Evolutionary conservation across 345 rosid species (phyloP).

Genomic region (Cardamine resedifolia): DNA sequence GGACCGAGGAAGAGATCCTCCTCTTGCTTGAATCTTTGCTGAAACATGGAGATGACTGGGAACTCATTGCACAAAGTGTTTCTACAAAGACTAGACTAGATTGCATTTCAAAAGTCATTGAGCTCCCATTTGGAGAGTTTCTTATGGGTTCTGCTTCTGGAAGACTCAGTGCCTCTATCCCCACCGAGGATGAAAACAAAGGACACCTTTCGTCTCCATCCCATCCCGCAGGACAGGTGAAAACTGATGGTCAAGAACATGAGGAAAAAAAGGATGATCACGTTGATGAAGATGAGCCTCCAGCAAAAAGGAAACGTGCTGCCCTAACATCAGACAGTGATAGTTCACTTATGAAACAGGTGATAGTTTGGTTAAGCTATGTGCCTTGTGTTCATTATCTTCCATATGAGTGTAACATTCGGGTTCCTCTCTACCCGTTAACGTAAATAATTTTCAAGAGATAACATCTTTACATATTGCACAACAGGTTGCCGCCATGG

Average conservation of each 20-base stretch:
- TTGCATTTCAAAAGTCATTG: conserved; percentile 83
- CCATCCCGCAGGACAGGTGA: conserved; percentile 35
- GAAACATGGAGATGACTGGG: conserved; percentile 92
- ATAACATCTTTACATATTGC: conserved; percentile 9
- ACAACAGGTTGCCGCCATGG: conserved; percentile 61
- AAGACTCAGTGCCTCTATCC: conserved; percentile 37
- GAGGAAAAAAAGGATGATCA: conserved; percentile 47
- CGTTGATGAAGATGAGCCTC: conserved; percentile 51
- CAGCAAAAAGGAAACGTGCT: conserved; percentile 52
- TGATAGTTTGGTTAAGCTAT: conserved; percentile 15
- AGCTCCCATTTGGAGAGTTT: conserved; percentile 84
- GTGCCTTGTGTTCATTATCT: conserved; percentile 13
- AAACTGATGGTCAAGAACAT: conserved; percentile 40
- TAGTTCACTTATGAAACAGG: conserved; percentile 81
- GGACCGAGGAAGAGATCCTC: conserved; percentile 88
- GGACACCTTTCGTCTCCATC: conserved; percentile 37
- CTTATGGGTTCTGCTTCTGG: conserved; percentile 48
- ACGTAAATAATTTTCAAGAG: not conserved
- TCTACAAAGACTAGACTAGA: conserved; percentile 70
- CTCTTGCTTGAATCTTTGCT: conserved; percentile 75
- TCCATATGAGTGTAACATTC: not conserved
- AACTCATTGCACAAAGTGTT: conserved; percentile 77
- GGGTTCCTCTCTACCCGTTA: not conserved
- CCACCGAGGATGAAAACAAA: conserved; percentile 33
- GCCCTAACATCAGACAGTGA: conserved; percentile 47